Base-by-base conservation (phyloP, 352 stramenopile genomes). In the Pythium phragmitis region DNA sequence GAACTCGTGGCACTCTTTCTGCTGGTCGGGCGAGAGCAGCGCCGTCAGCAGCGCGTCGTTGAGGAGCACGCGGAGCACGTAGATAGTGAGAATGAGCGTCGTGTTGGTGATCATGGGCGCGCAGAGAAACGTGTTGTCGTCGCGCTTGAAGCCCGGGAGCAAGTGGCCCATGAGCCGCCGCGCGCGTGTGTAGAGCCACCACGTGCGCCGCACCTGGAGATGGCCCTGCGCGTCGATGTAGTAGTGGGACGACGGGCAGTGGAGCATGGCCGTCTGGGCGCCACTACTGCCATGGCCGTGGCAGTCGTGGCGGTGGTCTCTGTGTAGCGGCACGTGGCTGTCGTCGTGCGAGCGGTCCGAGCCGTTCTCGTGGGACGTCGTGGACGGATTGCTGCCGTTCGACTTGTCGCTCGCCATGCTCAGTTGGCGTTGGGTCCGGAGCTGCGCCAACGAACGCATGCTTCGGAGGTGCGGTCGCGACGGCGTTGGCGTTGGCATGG, bases 51-150 rank as follows among this genome's bases (percentile, higher is more conserved):
- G 51, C 14, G 77, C 72, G 16, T 77, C 57, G 47, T 87, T 77
- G n/a, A 82, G 63, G 13, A 88, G 26, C 26, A 89, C 45, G 19
- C 82, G 63, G 0, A 89, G 21, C 28, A 75, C 48, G 36, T 85
- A 78, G 46, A 89, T 75, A 9, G 69, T 60, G 48, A 91, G 53
- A 60, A 91, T 94, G 43, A 89, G 73, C 67, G 74, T 65, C 63
- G 82, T 89, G 60, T 90, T 90, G 61, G 79, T 82, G 57, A 94
- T 75, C 81, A 94, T 89, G 17, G 73, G 60, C 1, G 79, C 75
- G 57, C 82, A 82, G 52, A 92, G 66, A 39, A 88, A 94, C 60
- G 81, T 91, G 62, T 94, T 94, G 76, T 79, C 82, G 67, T 92
- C 82, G 55, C 70, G 66, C 53, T 88, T 86, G 56, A 90, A 79